Percentiles rank a stretch among this genome's conserved stretches.
phyloP scores from a whole-genome alignment of 1,139 yeast genomes.

The Suhomyces taliae region DNA sequence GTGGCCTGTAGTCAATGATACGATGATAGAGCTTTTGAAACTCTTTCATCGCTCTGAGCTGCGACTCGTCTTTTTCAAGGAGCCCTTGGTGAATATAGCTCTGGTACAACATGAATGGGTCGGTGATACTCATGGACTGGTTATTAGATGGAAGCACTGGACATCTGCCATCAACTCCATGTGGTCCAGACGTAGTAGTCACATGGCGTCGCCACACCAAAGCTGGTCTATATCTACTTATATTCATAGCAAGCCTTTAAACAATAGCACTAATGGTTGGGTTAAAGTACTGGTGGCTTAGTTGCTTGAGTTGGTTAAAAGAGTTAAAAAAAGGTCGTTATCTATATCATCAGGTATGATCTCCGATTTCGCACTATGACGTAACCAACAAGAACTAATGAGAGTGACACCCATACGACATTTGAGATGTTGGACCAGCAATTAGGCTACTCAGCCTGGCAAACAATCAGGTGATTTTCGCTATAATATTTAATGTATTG shows the following conservation, averaged over 20 bases:
- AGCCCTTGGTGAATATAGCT: conserved; percentile 52
- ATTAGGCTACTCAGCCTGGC: too few relatives aligned
- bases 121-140: conserved; percentile 50
- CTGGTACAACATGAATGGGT: conserved; percentile 61
- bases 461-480: too few relatives aligned
- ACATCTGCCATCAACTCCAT: conserved; percentile 43
- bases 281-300: too few relatives aligned
- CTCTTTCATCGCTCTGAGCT: conserved; percentile 62
- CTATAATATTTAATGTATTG: too few relatives aligned
- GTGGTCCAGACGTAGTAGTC: conserved; percentile 19
- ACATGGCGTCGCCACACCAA: background rate
- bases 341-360: background rate
- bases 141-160: conserved; percentile 15
- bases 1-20: conserved; percentile 60
- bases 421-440: too few relatives aligned
- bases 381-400: background rate
- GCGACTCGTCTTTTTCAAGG: conserved; percentile 55
- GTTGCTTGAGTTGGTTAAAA: too few relatives aligned
- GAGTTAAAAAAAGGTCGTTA: background rate
- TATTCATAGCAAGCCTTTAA: too few relatives aligned
- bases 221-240: background rate
- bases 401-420: too few relatives aligned
- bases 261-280: too few relatives aligned
- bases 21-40: conserved; percentile 62
- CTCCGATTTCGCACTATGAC: background rate